Evolutionary conservation across 148 eudicot species (phyloP).

Genomic region (Vaccinium darrowii): DNA sequence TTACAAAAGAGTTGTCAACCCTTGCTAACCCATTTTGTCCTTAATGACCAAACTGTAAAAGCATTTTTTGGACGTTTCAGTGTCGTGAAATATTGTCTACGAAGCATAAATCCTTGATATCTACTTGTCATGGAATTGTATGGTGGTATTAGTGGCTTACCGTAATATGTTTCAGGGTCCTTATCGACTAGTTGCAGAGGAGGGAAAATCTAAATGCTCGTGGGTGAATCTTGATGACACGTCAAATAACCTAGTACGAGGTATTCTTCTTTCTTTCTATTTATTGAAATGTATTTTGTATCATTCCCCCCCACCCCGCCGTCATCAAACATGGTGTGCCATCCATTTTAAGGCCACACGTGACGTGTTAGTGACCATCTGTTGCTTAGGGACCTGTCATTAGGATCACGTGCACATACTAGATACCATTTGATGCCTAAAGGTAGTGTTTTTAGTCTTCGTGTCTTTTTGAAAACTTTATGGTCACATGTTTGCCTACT

Average conservation of each 20-base stretch:
- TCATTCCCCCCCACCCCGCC: not conserved
- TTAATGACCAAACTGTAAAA: not conserved
- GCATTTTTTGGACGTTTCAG: not conserved
- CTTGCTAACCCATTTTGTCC: not conserved
- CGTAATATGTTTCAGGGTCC: slow-evolving; percentile 60
- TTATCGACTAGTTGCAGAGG: slow-evolving; percentile 90
- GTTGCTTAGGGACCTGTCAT: not conserved
- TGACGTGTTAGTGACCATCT: not conserved
- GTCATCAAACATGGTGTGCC: not conserved
- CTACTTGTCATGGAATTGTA: not conserved
- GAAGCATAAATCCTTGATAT: not conserved
- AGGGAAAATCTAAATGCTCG: slow-evolving; percentile 94
- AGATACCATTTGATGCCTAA: not conserved
- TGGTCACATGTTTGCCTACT: too few species aligned
- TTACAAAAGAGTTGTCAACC: not conserved
- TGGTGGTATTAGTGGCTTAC: not conserved
- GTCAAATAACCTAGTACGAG: slow-evolving; percentile 72
- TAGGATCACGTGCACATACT: not conserved
- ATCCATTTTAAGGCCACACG: not conserved
- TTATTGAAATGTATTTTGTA: not conserved
- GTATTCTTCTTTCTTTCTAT: slow-evolving; percentile 34
- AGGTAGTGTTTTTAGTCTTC: too few species aligned
- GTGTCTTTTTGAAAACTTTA: not conserved
- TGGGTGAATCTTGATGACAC: slow-evolving; percentile 82
- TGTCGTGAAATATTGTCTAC: not conserved